A percentile compares a stretch with the other conserved stretches of the same genome.
phyloP scores from a whole-genome alignment of 345 rosid species.

The Microthlaspi erraticum region DNA sequence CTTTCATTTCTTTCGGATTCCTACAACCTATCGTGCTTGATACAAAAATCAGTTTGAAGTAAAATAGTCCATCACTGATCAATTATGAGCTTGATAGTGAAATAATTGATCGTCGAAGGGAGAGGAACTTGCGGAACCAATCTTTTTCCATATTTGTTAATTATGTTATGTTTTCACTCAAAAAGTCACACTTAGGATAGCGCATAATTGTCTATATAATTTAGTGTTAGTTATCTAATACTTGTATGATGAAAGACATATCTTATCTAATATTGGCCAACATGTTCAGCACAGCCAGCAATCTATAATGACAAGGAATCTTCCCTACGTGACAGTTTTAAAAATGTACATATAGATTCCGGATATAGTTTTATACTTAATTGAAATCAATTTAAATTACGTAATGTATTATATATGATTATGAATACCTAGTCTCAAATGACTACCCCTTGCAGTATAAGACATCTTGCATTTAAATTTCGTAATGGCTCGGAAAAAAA shows the following conservation, averaged over 20 bases:
- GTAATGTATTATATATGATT: too few species aligned
- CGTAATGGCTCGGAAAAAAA: neutral
- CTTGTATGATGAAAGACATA: neutral
- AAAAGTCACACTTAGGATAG: neutral
- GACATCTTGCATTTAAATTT: neutral
- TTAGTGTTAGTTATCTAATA: neutral
- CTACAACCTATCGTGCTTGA: neutral
- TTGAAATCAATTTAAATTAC: neutral
- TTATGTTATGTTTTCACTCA: constrained; percentile 9
- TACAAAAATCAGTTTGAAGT: neutral
- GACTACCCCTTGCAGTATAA: neutral
- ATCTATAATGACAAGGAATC: constrained; percentile 4
- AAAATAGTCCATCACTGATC: constrained; percentile 12
- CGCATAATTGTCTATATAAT: constrained; percentile 1
- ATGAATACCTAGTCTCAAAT: too few species aligned
- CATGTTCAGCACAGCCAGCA: constrained; percentile 22
- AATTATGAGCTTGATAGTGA: constrained; percentile 6
- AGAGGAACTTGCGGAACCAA: neutral
- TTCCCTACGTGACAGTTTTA: constrained; percentile 9
- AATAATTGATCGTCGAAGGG: constrained; percentile 18
- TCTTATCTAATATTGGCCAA: constrained; percentile 13
- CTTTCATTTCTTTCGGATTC: neutral
- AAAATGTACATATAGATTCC: neutral
- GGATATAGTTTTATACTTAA: neutral
- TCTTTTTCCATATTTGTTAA: constrained; percentile 21